Evolutionary conservation across 2,329 filamentous ascomycete genomes (phyloP).

Genomic region (Epichloe gansuensis): DNA sequence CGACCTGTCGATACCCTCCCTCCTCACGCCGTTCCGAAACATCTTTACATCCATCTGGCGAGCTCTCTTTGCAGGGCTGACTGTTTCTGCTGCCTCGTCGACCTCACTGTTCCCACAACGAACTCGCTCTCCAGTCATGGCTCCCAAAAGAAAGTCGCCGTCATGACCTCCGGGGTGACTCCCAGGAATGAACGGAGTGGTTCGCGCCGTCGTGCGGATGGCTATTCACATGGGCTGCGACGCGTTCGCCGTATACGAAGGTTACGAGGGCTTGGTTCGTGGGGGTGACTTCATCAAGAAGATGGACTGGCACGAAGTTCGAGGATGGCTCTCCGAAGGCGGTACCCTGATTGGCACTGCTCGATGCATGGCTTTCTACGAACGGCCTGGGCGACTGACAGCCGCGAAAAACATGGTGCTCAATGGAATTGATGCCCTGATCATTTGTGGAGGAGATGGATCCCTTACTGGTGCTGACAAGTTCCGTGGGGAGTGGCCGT

Average conservation of each 20-base stretch:
- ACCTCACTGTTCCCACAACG: slow-evolving; percentile 8
- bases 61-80: slow-evolving; percentile 10
- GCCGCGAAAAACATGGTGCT: slow-evolving; percentile 92
- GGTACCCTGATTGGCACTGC: slow-evolving; percentile 95
- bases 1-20: slow-evolving; percentile 18
- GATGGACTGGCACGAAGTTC: slow-evolving; percentile 87
- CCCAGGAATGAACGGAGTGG: slow-evolving; percentile 91
- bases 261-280: slow-evolving; percentile 87
- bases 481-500: slow-evolving; percentile 87
- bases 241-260: slow-evolving; percentile 75
- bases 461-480: slow-evolving; percentile 91
- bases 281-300: slow-evolving; percentile 79
- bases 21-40: slow-evolving; percentile 15
- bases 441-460: slow-evolving; percentile 95
- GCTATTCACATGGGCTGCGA: slow-evolving; percentile 75
- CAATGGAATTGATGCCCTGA: slow-evolving; percentile 85
- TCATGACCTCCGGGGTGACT: slow-evolving; percentile 92
- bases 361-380: slow-evolving; percentile 82
- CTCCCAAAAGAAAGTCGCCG: slow-evolving; percentile 59
- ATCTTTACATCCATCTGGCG: slow-evolving; percentile 17
- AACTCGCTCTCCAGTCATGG: slow-evolving; percentile 24
- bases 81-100: slow-evolving; percentile 3
- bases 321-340: slow-evolving; percentile 86
- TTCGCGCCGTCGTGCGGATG: slow-evolving; percentile 84
- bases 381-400: slow-evolving; percentile 68